phyloP scores from a whole-genome alignment of 495 filamentous ascomycete genomes.

The Penicillium bovifimosum region DNA sequence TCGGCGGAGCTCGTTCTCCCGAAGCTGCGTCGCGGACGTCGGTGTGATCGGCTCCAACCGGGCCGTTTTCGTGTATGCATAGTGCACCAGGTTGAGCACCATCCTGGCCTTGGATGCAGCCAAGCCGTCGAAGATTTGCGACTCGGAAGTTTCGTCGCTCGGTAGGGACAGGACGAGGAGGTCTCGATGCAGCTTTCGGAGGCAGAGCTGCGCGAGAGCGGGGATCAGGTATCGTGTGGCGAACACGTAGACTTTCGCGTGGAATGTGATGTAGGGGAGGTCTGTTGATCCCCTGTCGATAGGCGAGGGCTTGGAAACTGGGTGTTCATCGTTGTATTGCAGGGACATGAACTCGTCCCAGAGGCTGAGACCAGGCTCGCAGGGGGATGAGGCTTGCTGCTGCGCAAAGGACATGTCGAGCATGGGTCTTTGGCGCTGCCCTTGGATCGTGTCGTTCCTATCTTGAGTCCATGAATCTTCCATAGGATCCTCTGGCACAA shows the following conservation, averaged over 20 bases:
- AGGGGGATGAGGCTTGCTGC: constrained; percentile 27
- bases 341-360: constrained; percentile 40
- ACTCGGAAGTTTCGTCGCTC: constrained; percentile 8
- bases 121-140: constrained; percentile 16
- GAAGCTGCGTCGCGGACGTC: constrained; percentile 40
- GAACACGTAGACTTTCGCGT: constrained; percentile 46
- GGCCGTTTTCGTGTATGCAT: constrained; percentile 39
- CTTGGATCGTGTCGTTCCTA: constrained; percentile 2
- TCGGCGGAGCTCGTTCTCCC: constrained; percentile 42
- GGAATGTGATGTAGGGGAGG: constrained; percentile 41
- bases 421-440: constrained; percentile 21
- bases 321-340: constrained; percentile 30
- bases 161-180: constrained; percentile 30
- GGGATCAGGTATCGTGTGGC: constrained; percentile 42
- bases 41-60: constrained; percentile 40
- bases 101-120: constrained; percentile 29
- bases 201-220: constrained; percentile 40
- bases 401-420: constrained; percentile 43
- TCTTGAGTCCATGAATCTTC: constrained; percentile 8
- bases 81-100: constrained; percentile 39
- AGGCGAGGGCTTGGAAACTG: constrained; percentile 5
- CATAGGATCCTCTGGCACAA: not conserved
- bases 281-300: constrained; percentile 12
- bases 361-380: constrained; percentile 31
- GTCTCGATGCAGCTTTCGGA: constrained; percentile 38